A percentile compares a stretch with the other conserved stretches of the same genome.
phyloP scores from a whole-genome alignment of 192 early-diverging fungal genomes.

The Ramicandelaber brevisporus region DNA sequence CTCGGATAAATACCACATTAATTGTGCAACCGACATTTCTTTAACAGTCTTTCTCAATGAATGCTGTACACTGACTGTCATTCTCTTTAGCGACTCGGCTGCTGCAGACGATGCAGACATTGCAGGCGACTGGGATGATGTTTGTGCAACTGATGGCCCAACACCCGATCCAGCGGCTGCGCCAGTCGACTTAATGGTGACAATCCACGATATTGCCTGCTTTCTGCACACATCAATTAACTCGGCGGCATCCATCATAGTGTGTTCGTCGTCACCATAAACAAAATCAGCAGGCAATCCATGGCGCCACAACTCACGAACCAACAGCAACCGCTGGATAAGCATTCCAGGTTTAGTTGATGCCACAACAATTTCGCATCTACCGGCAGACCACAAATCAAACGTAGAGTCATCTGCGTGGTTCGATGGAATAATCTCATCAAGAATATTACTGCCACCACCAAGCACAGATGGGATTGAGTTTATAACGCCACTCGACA shows the following conservation, averaged over 20 bases:
- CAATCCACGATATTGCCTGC: conserved; percentile 55
- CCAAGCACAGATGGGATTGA: too few species aligned
- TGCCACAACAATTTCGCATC: conserved; percentile 53
- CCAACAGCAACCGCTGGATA: conserved; percentile 48
- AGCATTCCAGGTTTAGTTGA: conserved; percentile 30
- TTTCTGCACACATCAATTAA: conserved; percentile 29
- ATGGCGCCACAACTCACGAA: conserved; percentile 50
- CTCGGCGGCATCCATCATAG: conserved; percentile 30
- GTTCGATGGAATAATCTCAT: conserved; percentile 33
- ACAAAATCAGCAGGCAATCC: conserved; percentile 58
- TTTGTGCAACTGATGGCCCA: conserved; percentile 8
- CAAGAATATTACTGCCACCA: conserved; percentile 62
- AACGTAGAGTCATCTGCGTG: conserved; percentile 10
- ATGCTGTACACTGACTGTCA: not conserved
- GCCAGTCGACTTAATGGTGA: conserved; percentile 34
- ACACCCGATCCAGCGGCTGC: conserved; percentile 5
- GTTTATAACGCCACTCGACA: too few species aligned
- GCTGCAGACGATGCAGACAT: not conserved
- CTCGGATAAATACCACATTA: not conserved
- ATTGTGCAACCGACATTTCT: not conserved
- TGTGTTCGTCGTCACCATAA: conserved; percentile 40
- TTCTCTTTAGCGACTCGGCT: not conserved
- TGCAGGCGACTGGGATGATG: conserved; percentile 3
- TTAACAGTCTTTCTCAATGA: not conserved
- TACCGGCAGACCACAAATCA: conserved; percentile 25